phyloP scores from a whole-genome alignment of 257 asterid species.

The Gentiana dahurica region DNA sequence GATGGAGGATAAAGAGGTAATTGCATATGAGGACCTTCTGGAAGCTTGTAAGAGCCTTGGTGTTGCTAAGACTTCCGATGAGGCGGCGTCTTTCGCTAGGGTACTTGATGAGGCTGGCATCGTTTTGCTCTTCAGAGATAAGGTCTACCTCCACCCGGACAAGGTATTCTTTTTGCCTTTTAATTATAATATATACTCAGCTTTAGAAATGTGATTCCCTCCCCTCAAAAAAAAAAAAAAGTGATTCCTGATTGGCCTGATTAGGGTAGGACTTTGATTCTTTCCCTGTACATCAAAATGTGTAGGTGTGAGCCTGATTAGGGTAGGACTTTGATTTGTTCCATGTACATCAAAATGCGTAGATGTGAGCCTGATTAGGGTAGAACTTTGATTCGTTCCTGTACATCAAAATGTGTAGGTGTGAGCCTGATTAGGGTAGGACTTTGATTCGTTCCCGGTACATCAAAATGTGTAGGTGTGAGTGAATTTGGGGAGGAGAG shows the following conservation, averaged over 20 bases:
- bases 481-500: too few species aligned
- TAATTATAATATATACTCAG: not conserved
- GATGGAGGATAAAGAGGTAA: slow-evolving; percentile 57
- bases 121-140: slow-evolving; percentile 71
- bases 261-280: not conserved
- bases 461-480: too few species aligned
- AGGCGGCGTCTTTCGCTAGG: slow-evolving; percentile 73
- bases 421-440: too few species aligned
- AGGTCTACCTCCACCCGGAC: slow-evolving; percentile 83
- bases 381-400: too few species aligned
- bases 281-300: too few species aligned
- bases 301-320: too few species aligned
- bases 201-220: not conserved
- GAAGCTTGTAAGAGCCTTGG: slow-evolving; percentile 57
- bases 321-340: too few species aligned
- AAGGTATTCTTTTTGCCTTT: slow-evolving; percentile 31
- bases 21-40: slow-evolving; percentile 52
- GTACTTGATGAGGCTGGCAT: slow-evolving; percentile 94
- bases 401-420: too few species aligned
- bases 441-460: too few species aligned
- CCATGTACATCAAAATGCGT: too few species aligned
- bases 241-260: not conserved
- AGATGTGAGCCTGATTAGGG: too few species aligned
- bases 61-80: slow-evolving; percentile 51
- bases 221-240: too few species aligned